These are phyloP conservation scores for Podila epicladia DNA, from an alignment of 192 early-diverging fungal species.

Conservation along the genomic window DNA sequence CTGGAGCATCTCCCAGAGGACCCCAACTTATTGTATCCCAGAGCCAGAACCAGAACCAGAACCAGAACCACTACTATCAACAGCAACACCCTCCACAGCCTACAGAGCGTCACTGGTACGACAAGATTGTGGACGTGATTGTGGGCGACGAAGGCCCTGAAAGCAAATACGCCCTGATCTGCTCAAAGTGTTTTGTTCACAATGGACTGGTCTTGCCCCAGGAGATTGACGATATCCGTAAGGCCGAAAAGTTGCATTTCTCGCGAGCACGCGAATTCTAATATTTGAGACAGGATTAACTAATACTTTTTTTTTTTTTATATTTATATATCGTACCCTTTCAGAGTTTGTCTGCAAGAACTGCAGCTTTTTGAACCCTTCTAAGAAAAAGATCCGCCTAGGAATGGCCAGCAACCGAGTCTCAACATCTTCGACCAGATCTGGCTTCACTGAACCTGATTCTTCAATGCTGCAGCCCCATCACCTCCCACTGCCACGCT, in stretches of 20 bases:
- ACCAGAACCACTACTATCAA: background rate
- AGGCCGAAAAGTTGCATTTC: conserved; percentile 7
- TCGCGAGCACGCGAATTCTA: too few species aligned
- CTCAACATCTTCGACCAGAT: conserved; percentile 1
- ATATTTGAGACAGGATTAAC: too few species aligned
- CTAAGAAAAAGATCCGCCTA: conserved; percentile 34
- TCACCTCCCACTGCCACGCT: conserved; percentile 19
- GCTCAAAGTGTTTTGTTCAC: conserved; percentile 88
- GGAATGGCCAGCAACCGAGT: background rate
- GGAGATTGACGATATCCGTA: conserved; percentile 78
- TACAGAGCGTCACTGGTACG: conserved; percentile 72
- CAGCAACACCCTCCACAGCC: conserved; percentile 14
- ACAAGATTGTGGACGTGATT: conserved; percentile 91
- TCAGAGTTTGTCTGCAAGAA: conserved; percentile 65
- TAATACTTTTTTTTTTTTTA: background rate
- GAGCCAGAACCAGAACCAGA: conserved; percentile 8
- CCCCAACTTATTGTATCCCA: conserved; percentile 14
- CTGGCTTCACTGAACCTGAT: conserved; percentile 11
- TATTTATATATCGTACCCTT: background rate
- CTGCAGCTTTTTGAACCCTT: conserved; percentile 66
- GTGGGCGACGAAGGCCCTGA: conserved; percentile 92
- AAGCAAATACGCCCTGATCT: conserved; percentile 94
- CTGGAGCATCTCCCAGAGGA: background rate
- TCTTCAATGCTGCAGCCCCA: conserved; percentile 29
- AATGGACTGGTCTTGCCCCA: conserved; percentile 92